These are phyloP conservation scores for Metschnikowia gelsemii DNA, from an alignment of 805 yeast species.

Conservation along the genomic window DNA sequence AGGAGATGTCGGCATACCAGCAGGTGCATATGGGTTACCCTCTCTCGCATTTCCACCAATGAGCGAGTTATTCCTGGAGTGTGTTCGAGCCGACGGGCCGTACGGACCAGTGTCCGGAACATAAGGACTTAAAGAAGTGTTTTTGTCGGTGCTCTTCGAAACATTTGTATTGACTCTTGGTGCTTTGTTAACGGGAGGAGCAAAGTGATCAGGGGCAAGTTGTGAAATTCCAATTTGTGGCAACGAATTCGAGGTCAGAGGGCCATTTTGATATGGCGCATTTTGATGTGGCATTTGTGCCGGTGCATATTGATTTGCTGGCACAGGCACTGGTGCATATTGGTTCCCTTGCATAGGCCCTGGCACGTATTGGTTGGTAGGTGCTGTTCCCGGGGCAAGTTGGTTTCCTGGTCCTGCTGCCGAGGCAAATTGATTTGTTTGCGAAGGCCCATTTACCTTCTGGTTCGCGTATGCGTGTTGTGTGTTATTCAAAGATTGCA, in stretches of 20 bases:
- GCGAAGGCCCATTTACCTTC: too few species aligned
- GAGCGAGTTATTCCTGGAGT: constrained; percentile 41
- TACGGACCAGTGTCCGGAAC: constrained; percentile 47
- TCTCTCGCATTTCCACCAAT: constrained; percentile 42
- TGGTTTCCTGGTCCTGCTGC: constrained; percentile 2
- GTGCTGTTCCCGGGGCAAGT: constrained; percentile 1
- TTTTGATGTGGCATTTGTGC: background rate
- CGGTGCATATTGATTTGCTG: background rate
- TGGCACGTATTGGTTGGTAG: constrained; percentile 4
- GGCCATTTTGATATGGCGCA: background rate
- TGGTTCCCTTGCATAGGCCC: constrained; percentile 1
- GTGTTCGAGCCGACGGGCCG: constrained; percentile 39
- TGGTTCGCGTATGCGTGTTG: too few species aligned
- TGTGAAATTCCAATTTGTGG: background rate
- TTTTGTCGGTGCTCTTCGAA: constrained; percentile 21
- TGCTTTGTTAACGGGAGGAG: constrained; percentile 1
- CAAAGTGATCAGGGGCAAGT: too few species aligned
- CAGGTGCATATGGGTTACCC: constrained; percentile 44
- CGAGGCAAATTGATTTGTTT: constrained; percentile 1
- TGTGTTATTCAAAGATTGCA: background rate
- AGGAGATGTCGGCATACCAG: constrained; percentile 9
- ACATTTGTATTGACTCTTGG: constrained; percentile 29
- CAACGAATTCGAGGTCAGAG: background rate
- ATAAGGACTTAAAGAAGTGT: constrained; percentile 37
- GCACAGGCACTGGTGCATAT: background rate